Evolutionary conservation across 1,139 yeast species (phyloP), one percentile per base, ranked within the genome.

Genomic region (Diutina mesorugosa): DNA sequence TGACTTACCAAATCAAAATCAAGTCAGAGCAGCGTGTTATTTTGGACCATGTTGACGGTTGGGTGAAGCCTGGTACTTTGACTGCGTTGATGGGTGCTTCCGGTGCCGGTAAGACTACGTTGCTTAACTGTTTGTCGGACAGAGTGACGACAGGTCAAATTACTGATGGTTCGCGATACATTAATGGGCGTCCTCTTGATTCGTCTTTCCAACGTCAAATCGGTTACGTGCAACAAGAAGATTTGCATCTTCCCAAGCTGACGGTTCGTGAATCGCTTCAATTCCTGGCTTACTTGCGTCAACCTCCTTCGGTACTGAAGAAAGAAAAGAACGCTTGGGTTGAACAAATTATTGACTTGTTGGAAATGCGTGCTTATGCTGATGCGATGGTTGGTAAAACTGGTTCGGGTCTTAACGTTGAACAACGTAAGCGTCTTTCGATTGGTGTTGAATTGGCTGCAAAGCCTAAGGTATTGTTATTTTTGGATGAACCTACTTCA

Each of bases 401-500:
- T 53, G 95, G 95, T 69, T 84, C 80, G 72, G 82, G 81, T 59
- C 73, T 87, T 61, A 87, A 87, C 67, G 95, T 87, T 60, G 95
- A 88, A 69, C 95, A 87, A 71, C 80, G 96, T 65, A 88, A 88
- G 75, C 81, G 95, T 67, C 76, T 88, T 63, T 86, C 95, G 21
- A 84, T 87, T 66, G 91, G 95, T 62, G 95, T 90, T 58, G 96
- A 90, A 66, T 74, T 90, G 58, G 95, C 90, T 51, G 96, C 96
- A 29, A 89, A 87, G 68, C 96, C 97, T 5, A 84, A 85, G 61
- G 74, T 90, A 58, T 73, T 90, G 60, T 73, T 90, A 57, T 90
- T 90, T 71, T 77, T 90, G 65, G 97, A 90, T 72, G 97, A 90
- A 68, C 97, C 97, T 8, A 90, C 97, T 28, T 89, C 96, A 6